phyloP scores from a whole-genome alignment of 352 stramenopile genomes.

The Phytophthora uliginosa region DNA sequence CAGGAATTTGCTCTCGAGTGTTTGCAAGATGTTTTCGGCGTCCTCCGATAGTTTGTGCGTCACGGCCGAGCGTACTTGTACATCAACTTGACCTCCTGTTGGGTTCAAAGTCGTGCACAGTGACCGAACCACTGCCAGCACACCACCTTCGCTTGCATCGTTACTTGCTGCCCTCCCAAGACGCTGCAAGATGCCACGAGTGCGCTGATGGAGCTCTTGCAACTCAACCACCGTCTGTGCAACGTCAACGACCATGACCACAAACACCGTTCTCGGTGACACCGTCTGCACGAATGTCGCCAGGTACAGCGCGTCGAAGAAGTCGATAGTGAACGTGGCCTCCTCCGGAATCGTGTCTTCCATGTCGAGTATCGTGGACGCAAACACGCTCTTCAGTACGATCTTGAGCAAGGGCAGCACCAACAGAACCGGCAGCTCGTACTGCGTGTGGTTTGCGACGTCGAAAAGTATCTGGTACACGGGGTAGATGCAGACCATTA shows the following conservation, averaged over 20 bases:
- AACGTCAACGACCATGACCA: conserved; percentile 9
- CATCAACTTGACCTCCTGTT: too few relatives aligned
- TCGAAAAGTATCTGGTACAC: conserved; percentile 14
- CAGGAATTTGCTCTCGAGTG: too few relatives aligned
- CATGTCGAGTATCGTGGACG: background rate
- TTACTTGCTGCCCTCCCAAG: too few relatives aligned
- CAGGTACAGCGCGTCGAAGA: conserved; percentile 28
- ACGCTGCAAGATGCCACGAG: background rate
- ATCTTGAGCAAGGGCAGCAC: conserved; percentile 9
- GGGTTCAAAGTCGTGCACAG: too few relatives aligned
- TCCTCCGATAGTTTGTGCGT: too few relatives aligned
- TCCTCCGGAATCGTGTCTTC: conserved; percentile 22
- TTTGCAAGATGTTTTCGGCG: too few relatives aligned
- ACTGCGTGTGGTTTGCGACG: background rate
- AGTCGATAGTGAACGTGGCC: conserved; percentile 19
- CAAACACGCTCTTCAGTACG: conserved; percentile 7
- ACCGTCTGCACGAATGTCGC: conserved; percentile 14
- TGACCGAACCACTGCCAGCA: too few relatives aligned
- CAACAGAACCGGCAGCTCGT: conserved; percentile 12
- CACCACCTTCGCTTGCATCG: too few relatives aligned
- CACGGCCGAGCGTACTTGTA: too few relatives aligned
- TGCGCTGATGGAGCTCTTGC: conserved; percentile 14
- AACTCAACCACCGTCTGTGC: conserved; percentile 8
- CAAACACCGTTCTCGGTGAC: background rate
- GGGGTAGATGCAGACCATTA: conserved; percentile 4